Evolutionary conservation across 1,139 yeast species (phyloP), one percentile per base, ranked within the genome.

Genomic region (Candida tropicalis): DNA sequence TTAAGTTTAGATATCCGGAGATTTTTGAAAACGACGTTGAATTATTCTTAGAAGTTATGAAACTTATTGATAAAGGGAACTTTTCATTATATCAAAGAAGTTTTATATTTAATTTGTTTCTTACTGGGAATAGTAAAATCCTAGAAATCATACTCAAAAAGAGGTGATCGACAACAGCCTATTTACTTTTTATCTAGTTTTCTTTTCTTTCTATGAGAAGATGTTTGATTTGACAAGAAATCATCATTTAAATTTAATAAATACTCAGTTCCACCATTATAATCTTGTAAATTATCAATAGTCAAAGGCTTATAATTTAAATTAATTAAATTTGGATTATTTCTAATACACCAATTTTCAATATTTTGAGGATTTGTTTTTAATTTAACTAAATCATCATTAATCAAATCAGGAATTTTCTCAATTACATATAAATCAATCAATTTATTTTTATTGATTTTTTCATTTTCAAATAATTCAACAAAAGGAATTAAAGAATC

Each of bases 41-140:
- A 7, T 65, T 88, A 42, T 84, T 86, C 54, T 63, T 75, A 47
- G 78, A 82, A 44, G 81, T 85, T 2, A 70, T 87, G 57, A 71
- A 75, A 41, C 68, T 85, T 45, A 70, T 90, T 52, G 90, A 84
- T 46, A 71, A 73, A 43, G 90, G 85, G 53, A 79, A 79, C 46
- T 87, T 82, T 64, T 79, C 84, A 46, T 78, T 76, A 38, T 77
- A 78, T 8, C 81, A 82, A 31, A 66, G 96, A 34, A 75, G 81
- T 52, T 86, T 83, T 55, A 71, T 90, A 8, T 75, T 89, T 53
- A 91, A 84, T 41, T 65, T 87, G 46, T 84, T 89, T 56, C 48
- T 66, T 8, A 18, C 10, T n/a, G 74, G 77, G 39, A 79, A 79
- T 51, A 71, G 78, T 4, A 69, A 68, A 26, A 68, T 84, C 36